Evolutionary conservation across 768 basidiomycete genomes (phyloP).

Genomic region (Lepiota subincarnata): DNA sequence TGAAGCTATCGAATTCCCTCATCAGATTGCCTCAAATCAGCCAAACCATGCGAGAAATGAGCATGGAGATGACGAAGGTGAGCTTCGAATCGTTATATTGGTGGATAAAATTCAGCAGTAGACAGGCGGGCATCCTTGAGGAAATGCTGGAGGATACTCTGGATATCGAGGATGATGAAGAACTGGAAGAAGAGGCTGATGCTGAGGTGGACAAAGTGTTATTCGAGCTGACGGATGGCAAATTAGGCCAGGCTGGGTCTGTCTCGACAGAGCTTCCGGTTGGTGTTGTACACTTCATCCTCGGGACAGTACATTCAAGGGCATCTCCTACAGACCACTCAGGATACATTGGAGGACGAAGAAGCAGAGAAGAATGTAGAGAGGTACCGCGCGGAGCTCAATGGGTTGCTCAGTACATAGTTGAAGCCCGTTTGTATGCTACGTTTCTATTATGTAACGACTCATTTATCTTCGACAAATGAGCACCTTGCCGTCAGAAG

Average conservation of each 20-base stretch:
- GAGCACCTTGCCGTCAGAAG: background rate
- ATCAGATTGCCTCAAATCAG: slow-evolving; percentile 91
- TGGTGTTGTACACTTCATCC: slow-evolving; percentile 26
- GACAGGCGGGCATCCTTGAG: slow-evolving; percentile 92
- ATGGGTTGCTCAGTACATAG: slow-evolving; percentile 73
- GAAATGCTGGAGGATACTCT: slow-evolving; percentile 97
- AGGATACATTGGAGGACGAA: slow-evolving; percentile 69
- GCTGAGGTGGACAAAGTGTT: slow-evolving; percentile 96
- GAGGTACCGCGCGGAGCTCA: slow-evolving; percentile 83
- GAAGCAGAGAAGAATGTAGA: slow-evolving; percentile 88
- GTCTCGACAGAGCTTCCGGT: slow-evolving; percentile 76
- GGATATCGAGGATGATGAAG: slow-evolving; percentile 90
- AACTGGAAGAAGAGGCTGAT: slow-evolving; percentile 94
- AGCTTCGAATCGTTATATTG: slow-evolving; percentile 11
- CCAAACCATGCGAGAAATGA: slow-evolving; percentile 94
- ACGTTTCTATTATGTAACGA: background rate
- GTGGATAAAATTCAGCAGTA: background rate
- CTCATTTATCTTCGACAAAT: background rate
- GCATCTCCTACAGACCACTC: slow-evolving; percentile 39
- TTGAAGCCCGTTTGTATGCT: background rate
- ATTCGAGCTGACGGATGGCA: slow-evolving; percentile 93
- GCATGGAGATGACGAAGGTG: slow-evolving; percentile 99
- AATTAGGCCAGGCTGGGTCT: slow-evolving; percentile 80
- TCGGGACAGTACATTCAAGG: slow-evolving; percentile 8
- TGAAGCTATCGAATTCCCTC: slow-evolving; percentile 94